Evolutionary conservation across 176 grass and related monocot genomes (phyloP), one percentile per base, ranked within the genome.

Genomic region (Oryza rufipogon): DNA sequence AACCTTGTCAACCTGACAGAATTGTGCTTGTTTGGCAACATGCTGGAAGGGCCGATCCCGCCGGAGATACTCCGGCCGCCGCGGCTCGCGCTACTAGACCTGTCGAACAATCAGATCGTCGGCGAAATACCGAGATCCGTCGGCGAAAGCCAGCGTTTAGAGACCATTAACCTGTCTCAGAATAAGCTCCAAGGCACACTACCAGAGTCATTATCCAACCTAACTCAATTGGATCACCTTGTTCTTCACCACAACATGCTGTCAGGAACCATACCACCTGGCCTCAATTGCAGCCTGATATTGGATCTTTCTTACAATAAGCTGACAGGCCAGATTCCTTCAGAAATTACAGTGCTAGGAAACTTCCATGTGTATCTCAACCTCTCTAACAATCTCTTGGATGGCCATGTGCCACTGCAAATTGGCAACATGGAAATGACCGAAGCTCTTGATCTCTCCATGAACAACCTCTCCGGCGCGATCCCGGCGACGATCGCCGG

Each of bases 271-370:
- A 96, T 96, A 81, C 91, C 94, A n/a, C 66, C 36, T 7, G 82
- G 86, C 14, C 84, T 93, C 28, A 83, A 81, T 25, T 73, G 88
- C 72, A 80, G 72, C 51, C 38, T 85, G 47, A 81, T 25, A 17
- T 20, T 96, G 30, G 91, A 96, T 78, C 83, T 96, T 51, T 96
- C 94, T 46, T 69, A 89, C 30, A 96, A 96, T 65, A 75, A 65
- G 49, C 64, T 96, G 16, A 72, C 67, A n/a, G 91, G 91, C 9
- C 72, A 47, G n/a, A 87, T 96, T 61, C 94, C 91, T 52, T 19
- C 23, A 6, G 46, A 85, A 0, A 12, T 89, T 20, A n/a, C 86
- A 26, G 46, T 69, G 44, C 45, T 75, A 44, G 82, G 68, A 30
- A 85, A 66, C 60, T 80, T 89, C 68, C 81, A 91, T 9, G 26